Conservation (phyloP, 129 eudicot genomes). For the Pulicaria dysenterica region DNA sequence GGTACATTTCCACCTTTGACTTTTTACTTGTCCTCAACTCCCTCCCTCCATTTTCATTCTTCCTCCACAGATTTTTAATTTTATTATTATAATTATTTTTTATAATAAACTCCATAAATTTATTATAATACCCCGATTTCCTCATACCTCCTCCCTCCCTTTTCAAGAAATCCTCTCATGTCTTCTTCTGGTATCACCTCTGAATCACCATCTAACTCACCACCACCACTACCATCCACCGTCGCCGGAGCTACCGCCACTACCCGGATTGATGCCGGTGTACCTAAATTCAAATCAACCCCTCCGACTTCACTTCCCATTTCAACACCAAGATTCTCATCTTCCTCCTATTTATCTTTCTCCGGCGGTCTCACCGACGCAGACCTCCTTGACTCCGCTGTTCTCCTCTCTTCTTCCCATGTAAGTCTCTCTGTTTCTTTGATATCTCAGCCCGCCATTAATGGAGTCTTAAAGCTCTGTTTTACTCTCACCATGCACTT, state of each 20-base stretch:
- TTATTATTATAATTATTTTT: neutral
- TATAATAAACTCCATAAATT: neutral
- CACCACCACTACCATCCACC: conserved; percentile 19
- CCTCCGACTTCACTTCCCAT: conserved; percentile 79
- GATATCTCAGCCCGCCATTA: conserved; percentile 1
- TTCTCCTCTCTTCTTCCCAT: conserved; percentile 63
- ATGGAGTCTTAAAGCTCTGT: conserved; percentile 9
- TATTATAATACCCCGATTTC: neutral
- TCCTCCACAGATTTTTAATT: neutral
- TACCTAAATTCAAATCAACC: conserved; percentile 75
- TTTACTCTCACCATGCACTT: neutral
- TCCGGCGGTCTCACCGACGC: conserved; percentile 66
- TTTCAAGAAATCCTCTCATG: conserved; percentile 31
- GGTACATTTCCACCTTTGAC: conserved; percentile 37
- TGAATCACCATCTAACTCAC: conserved; percentile 40
- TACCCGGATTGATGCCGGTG: conserved; percentile 24
- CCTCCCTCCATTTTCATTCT: neutral
- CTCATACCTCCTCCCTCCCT: neutral
- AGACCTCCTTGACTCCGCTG: conserved; percentile 84
- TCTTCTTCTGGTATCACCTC: conserved; percentile 36
- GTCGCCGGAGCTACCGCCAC: conserved; percentile 31
- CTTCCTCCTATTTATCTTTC: conserved; percentile 65
- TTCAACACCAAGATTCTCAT: conserved; percentile 62
- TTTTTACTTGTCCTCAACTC: neutral
- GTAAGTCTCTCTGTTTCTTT: conserved; percentile 41